These are phyloP conservation scores for Syncephalastrum monosporum DNA, from an alignment of 371 early-diverging fungal species.

Conservation along the genomic window DNA sequence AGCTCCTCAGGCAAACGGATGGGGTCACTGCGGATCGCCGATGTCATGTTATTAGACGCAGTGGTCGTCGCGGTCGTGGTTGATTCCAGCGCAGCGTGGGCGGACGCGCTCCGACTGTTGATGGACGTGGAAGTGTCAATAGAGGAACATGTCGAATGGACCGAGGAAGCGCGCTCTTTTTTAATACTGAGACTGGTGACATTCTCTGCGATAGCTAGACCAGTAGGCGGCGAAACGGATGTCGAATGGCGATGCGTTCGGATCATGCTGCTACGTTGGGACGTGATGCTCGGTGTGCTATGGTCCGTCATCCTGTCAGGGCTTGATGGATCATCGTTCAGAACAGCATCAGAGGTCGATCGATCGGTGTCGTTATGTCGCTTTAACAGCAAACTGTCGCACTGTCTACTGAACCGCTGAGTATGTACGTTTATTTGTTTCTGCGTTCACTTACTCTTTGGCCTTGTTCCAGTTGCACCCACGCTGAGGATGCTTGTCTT, in stretches of 20 bases:
- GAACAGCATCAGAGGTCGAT: too few species aligned
- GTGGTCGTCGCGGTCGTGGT: conserved; percentile 6
- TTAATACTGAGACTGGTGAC: conserved; percentile 12
- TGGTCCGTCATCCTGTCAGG: conserved; percentile 8
- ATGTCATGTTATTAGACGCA: conserved; percentile 21
- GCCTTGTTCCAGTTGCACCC: conserved; percentile 49
- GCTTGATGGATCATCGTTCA: conserved; percentile 1
- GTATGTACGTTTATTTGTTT: too few species aligned
- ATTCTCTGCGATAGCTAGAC: conserved; percentile 3
- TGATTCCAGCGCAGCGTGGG: conserved; percentile 6
- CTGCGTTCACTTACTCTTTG: conserved; percentile 2
- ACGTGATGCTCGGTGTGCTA: conserved; percentile 15
- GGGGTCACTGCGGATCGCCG: conserved; percentile 50
- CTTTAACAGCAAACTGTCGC: conserved; percentile 3
- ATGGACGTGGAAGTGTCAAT: conserved; percentile 34
- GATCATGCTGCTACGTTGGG: conserved; percentile 11
- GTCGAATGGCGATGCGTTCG: not conserved
- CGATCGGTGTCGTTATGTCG: conserved; percentile 2
- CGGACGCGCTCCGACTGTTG: conserved; percentile 26
- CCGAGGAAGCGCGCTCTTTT: conserved; percentile 40
- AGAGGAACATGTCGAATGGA: conserved; percentile 47
- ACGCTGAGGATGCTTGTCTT: conserved; percentile 68
- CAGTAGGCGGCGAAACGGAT: conserved; percentile 7
- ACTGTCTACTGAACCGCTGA: conserved; percentile 1
- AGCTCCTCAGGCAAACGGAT: conserved; percentile 50